Base-by-base conservation (phyloP, 257 asterid genomes). In the Ilex asprella region DNA sequence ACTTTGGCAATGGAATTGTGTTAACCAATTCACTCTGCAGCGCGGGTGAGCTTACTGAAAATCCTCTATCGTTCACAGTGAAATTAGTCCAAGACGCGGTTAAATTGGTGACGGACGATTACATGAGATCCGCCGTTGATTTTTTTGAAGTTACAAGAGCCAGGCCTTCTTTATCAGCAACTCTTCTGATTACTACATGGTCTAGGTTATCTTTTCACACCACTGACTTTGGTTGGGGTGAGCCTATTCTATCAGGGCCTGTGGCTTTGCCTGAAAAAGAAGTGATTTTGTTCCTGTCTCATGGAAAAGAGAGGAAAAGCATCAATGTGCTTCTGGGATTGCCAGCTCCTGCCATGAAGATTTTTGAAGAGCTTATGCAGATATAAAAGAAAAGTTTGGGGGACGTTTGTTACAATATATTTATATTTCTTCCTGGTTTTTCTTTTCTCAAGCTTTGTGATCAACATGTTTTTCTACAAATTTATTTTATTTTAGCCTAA, bases 171-270 rank as follows among this genome's bases (percentile, higher is more conserved):
- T 21, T 69, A 5, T 31, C 58, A 7, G 68, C 68, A 7, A 69
- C 68, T 11, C 62, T 69, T 30, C 51, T 62, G 7, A 49, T 69
- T 13, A 55, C 68, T 31, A 43, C 73, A 31, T 69, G 73, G 73
- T 44, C 68, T n/a, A 69, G 47, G 55, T 60, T 69, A 7, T 29
- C 68, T 35, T 69, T 69, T 39, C 59, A 62, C 44, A 63, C 73
- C 15, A 69, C 63, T 2, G 73, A 69, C 46, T 69, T 69, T 39
- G 73, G 73, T 12, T 69, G 73, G 73, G 73, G 73, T 30, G 64
- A 46, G 68, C 68, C 73, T 0, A 35, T 58, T 12, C 59, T 61
- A 31, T 61, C 68, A 12, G 73, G 73, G 50, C 60, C 68, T 1
- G 68, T 69, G 10, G 55, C 63, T 44, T 69, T 69, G 66, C 73